Conservation (phyloP, 176 grass and related monocot genomes). For the Luzula sylvatica region DNA sequence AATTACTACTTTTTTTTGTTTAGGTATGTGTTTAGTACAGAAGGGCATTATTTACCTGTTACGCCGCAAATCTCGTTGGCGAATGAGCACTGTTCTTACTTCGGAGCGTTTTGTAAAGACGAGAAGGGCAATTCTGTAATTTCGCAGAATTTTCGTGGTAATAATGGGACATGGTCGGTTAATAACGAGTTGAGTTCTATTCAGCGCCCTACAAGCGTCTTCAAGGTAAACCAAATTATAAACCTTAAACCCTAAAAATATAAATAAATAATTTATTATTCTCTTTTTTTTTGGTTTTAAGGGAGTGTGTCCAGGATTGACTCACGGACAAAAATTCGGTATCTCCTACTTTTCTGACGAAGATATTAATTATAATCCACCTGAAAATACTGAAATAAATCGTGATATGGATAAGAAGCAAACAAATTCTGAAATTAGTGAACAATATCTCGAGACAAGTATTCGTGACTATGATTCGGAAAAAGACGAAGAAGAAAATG, state of each 20-base stretch:
- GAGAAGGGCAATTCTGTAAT: conserved; percentile 21
- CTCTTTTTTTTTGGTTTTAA: conserved; percentile 20
- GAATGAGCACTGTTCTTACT: conserved; percentile 79
- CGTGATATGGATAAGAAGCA: conserved; percentile 27
- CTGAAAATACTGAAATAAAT: conserved; percentile 25
- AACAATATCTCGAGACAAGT: background rate
- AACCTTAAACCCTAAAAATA: too few relatives aligned
- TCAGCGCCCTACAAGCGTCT: conserved; percentile 33
- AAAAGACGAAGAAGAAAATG: background rate
- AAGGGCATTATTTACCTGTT: conserved; percentile 83
- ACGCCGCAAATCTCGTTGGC: conserved; percentile 71
- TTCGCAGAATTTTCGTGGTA: conserved; percentile 28
- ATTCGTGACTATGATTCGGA: too few relatives aligned
- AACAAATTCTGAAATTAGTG: background rate
- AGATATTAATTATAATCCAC: conserved; percentile 14
- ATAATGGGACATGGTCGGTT: conserved; percentile 39
- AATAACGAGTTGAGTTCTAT: conserved; percentile 16
- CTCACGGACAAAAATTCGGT: conserved; percentile 72
- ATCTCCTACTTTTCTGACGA: conserved; percentile 45
- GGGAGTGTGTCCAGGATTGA: conserved; percentile 74
- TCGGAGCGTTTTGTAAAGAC: conserved; percentile 76
- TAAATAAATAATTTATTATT: too few relatives aligned
- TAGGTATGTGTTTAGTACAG: conserved; percentile 98
- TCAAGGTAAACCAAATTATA: conserved; percentile 83
- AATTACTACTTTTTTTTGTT: conserved; percentile 20